phyloP scores from a whole-genome alignment of 805 yeast genomes.

The Kuraishia capsulata region DNA sequence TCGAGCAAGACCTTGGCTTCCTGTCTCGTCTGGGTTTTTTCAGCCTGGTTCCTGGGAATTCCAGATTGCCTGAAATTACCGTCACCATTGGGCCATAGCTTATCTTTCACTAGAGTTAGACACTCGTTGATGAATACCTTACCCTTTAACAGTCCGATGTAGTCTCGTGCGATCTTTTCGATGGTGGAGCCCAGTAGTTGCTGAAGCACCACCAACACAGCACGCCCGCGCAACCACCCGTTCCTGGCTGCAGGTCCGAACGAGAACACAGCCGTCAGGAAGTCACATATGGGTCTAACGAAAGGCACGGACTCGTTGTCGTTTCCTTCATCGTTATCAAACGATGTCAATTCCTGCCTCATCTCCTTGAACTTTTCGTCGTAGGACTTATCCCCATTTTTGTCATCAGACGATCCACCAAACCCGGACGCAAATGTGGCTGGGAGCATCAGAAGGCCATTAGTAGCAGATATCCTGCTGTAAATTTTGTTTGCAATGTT shows the following conservation, averaged over 20 bases:
- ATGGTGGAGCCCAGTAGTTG: constrained; percentile 80
- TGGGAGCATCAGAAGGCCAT: background rate
- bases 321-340: constrained; percentile 28
- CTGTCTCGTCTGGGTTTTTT: constrained; percentile 40
- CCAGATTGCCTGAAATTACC: constrained; percentile 34
- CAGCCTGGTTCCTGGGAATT: constrained; percentile 35
- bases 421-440: background rate
- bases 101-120: constrained; percentile 18
- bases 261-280: constrained; percentile 62
- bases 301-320: constrained; percentile 41
- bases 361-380: constrained; percentile 27
- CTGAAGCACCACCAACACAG: constrained; percentile 71
- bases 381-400: background rate
- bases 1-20: constrained; percentile 54
- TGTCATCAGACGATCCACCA: background rate
- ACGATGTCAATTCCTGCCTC: constrained; percentile 45
- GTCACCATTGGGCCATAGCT: constrained; percentile 43
- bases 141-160: constrained; percentile 27
- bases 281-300: constrained; percentile 75
- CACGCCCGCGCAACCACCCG: constrained; percentile 80
- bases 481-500: constrained; percentile 26
- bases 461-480: constrained; percentile 1
- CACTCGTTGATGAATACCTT: constrained; percentile 37
- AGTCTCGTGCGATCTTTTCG: constrained; percentile 53
- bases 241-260: constrained; percentile 43